Base-by-base conservation (phyloP, 352 stramenopile genomes). In the Pythium pyrilobum region DNA sequence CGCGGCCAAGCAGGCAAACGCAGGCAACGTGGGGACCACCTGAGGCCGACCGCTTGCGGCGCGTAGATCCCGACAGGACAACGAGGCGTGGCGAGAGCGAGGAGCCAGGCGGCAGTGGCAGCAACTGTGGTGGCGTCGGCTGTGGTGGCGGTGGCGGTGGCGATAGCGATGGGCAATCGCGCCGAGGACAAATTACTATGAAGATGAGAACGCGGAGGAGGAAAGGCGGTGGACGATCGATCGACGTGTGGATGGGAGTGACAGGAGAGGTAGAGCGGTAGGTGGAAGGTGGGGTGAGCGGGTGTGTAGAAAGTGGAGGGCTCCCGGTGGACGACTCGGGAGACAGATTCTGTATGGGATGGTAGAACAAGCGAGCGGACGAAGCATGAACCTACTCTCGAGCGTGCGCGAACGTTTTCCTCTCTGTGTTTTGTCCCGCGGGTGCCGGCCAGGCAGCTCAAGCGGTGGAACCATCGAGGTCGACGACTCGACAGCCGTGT, bases 21-120 rank as follows among this genome's bases (percentile, higher is more conserved):
- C 69, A 36, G 52, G 25, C 2, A 66, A 69, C 50, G 45, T 56
- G 24, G 54, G 45, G 29, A 52, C 54, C 37, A 62, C 54, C 54
- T 62, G 54, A 62, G 54, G 46, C 37, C 54, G 51, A 56, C 53
- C 36, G 44, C 53, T 47, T 46, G 53, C 53, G 44, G 41, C 38
- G 42, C 34, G 21, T 39, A 18, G 16, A 39, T 59, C 42, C 38
- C 39, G 34, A 12, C 34, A 48, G 29, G 23, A 50, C 24, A 59
- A 7, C n/a, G 45, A 27, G 31, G 34, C 28, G 24, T 45, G 40
- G 31, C n/a, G 28, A 40, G 41, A 58, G 32, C 32, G 38, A 50
- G 28, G 43, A 15, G 31, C 15, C 27, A 34, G 21, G 32, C 21
- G 28, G 23, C 36, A 21, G 40, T 51, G 32, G 34, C 44, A 45